Evolutionary conservation across 495 filamentous ascomycete genomes (phyloP), one percentile per base, ranked within the genome.

Genomic region (Podospora conica): DNA sequence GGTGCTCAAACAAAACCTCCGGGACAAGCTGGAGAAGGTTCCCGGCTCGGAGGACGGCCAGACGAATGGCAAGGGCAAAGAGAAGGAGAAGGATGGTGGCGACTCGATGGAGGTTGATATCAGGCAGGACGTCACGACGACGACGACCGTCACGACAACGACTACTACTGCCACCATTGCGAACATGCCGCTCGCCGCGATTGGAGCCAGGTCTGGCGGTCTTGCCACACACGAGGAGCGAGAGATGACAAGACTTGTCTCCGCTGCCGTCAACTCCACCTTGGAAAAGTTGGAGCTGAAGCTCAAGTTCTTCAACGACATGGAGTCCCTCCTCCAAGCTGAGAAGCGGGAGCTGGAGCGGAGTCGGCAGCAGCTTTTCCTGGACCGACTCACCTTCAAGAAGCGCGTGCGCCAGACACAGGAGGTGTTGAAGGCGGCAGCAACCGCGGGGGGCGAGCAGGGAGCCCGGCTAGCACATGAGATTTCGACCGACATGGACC

Each of bases 201-300:
- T 93, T 25, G 93, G 93, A 12, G 92, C 91, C 1, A 90, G 95
- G 63, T 87, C 93, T 22, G 88, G 90, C 12, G 94, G 89, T 6
- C 86, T 98, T 28, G 91, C 92, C 10, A 97, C 95, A 0, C 92
- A 97, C 71, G 92, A 96, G 75, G 95, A 98, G 77, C 92, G 95
- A 27, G 91, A 96, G 74, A 94, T 97, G 90, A 94, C 94, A 28
- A 87, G 90, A 18, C 88, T 97, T 55, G 91, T 97, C 23, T 92
- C 91, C 11, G 86, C 90, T 3, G 87, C 92, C 0, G 90, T 96
- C 62, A 96, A 96, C 74, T 80, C 91, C 18, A 92, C 89, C 20
- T 83, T 97, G 28, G 85, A 91, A 71, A 93, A 93, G 75, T 84
- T 92, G 73, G 89, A 93, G 72, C 80, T 93, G 63, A 93, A 93